Percentiles rank a stretch among this genome's conserved stretches.
phyloP scores from a whole-genome alignment of 768 basidiomycete genomes.

The Tricholoma furcatifolium region DNA sequence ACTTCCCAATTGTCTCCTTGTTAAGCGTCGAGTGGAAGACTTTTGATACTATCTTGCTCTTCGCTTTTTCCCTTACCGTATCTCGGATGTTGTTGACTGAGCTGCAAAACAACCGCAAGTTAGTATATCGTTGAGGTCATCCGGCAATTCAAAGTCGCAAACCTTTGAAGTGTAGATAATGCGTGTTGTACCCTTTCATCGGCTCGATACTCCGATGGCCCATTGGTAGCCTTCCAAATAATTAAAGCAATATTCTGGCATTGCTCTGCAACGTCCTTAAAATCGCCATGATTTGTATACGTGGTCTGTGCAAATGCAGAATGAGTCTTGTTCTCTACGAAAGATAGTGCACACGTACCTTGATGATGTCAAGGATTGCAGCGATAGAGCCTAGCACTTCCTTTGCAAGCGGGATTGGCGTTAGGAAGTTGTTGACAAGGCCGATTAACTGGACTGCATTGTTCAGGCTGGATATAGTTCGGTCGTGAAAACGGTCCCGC shows the following conservation, averaged over 20 bases:
- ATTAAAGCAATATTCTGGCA: slow-evolving; percentile 11
- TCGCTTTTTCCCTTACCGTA: background rate
- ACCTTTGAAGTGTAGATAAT: slow-evolving; percentile 3
- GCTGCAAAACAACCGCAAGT: background rate
- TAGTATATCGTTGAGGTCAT: background rate
- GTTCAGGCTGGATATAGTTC: slow-evolving; percentile 3
- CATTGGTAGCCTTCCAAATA: slow-evolving; percentile 7
- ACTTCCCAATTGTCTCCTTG: slow-evolving; percentile 5
- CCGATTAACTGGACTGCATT: background rate
- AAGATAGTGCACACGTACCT: background rate
- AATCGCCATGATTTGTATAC: slow-evolving; percentile 4
- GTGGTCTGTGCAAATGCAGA: background rate
- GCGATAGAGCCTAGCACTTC: slow-evolving; percentile 6
- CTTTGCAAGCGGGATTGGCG: background rate
- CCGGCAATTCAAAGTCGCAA: background rate
- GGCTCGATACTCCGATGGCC: background rate
- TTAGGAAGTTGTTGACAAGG: background rate
- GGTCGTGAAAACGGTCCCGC: background rate
- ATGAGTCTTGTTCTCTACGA: background rate
- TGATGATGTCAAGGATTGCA: slow-evolving; percentile 4
- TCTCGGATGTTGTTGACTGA: background rate
- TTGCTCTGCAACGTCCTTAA: slow-evolving; percentile 10
- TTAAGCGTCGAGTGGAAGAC: slow-evolving; percentile 8
- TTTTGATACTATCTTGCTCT: slow-evolving; percentile 3
- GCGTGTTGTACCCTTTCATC: background rate